Conservation (phyloP, 768 basidiomycete genomes). For the Pleurotus djamor region DNA sequence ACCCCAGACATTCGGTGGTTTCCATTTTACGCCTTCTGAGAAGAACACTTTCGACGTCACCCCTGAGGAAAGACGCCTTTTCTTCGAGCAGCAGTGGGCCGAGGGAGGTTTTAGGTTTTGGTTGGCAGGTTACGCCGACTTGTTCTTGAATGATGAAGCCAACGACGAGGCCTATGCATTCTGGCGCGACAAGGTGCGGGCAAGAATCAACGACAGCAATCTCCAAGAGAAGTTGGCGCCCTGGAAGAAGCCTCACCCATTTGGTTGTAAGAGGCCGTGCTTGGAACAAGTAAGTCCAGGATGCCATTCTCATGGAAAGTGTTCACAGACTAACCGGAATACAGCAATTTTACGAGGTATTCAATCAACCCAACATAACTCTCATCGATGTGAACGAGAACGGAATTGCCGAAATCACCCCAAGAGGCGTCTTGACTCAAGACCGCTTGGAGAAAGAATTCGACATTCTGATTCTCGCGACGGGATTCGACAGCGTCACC, state of each 20-base stretch:
- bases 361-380: slow-evolving; percentile 13
- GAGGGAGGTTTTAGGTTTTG: slow-evolving; percentile 19
- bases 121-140: slow-evolving; percentile 14
- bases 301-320: neutral
- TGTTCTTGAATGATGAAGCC: slow-evolving; percentile 13
- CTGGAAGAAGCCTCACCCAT: slow-evolving; percentile 17
- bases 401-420: slow-evolving; percentile 12
- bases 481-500: slow-evolving; percentile 13
- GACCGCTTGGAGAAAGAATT: slow-evolving; percentile 10
- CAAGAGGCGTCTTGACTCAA: slow-evolving; percentile 9
- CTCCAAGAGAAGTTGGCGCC: slow-evolving; percentile 22
- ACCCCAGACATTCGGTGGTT: slow-evolving; percentile 19
- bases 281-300: slow-evolving; percentile 14
- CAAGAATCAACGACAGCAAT: slow-evolving; percentile 14
- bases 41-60: slow-evolving; percentile 13
- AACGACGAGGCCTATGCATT: slow-evolving; percentile 20
- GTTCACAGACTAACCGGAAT: neutral
- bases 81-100: slow-evolving; percentile 18
- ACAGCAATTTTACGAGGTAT: slow-evolving; percentile 8
- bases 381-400: slow-evolving; percentile 14
- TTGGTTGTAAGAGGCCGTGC: slow-evolving; percentile 19
- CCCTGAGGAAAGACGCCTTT: slow-evolving; percentile 17
- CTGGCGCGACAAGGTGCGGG: slow-evolving; percentile 20
- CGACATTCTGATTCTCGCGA: slow-evolving; percentile 14
- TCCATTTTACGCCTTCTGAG: slow-evolving; percentile 10